These are phyloP conservation scores for Boletus huronensis DNA, from an alignment of 768 basidiomycete genomes.

Conservation along the genomic window DNA sequence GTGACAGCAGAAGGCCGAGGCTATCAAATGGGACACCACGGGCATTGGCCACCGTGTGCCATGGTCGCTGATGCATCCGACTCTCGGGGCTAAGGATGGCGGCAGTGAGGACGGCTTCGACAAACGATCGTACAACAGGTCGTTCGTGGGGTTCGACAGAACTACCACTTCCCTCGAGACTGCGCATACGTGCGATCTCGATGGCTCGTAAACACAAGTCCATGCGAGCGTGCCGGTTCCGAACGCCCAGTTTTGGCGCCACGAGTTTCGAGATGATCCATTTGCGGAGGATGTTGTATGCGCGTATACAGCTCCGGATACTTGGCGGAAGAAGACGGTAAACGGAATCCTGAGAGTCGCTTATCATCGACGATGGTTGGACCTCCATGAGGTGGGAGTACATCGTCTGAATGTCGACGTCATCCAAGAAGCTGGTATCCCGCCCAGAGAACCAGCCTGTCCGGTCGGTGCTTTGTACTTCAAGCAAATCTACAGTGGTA, in stretches of 20 bases:
- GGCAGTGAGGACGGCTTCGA: conserved; percentile 72
- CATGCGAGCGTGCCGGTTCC: conserved; percentile 65
- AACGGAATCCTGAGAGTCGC: conserved; percentile 66
- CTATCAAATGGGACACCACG: conserved; percentile 65
- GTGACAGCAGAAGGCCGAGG: conserved; percentile 51
- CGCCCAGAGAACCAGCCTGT: conserved; percentile 70
- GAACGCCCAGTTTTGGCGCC: conserved; percentile 58
- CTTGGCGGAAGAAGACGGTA: conserved; percentile 75
- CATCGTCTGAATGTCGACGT: conserved; percentile 75
- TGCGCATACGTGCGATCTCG: conserved; percentile 68
- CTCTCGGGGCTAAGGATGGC: conserved; percentile 77
- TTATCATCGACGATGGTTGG: conserved; percentile 67
- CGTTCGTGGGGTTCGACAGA: conserved; percentile 45
- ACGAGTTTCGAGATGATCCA: conserved; percentile 74
- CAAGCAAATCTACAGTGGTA: conserved; percentile 71
- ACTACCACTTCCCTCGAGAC: conserved; percentile 38
- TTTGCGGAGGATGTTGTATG: conserved; percentile 71
- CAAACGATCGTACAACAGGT: conserved; percentile 73
- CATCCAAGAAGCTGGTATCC: conserved; percentile 55
- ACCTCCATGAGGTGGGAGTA: conserved; percentile 71
- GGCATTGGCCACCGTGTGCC: conserved; percentile 65
- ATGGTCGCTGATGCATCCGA: conserved; percentile 72
- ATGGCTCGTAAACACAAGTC: conserved; percentile 68
- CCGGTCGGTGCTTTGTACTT: conserved; percentile 75
- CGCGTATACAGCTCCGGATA: conserved; percentile 72